Percentiles rank a stretch among this genome's conserved stretches.
phyloP scores from a whole-genome alignment of 2,329 filamentous ascomycete species.

The Aspergillus sergii region DNA sequence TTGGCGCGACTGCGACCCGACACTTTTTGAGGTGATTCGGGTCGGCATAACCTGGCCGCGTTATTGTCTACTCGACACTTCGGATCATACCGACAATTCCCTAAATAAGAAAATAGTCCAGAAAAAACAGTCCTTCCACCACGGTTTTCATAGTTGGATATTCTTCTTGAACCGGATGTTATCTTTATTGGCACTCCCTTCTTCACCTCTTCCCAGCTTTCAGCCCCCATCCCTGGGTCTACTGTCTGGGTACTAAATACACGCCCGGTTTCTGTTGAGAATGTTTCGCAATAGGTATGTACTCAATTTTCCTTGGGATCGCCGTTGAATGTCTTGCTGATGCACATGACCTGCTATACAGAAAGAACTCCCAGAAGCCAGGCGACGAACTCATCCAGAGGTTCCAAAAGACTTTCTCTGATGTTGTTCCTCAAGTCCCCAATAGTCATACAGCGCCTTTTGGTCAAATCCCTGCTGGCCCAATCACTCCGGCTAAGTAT shows the following conservation, averaged over 20 bases:
- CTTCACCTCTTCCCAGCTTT: not conserved
- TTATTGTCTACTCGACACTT: not conserved
- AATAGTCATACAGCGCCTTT: slow-evolving; percentile 33
- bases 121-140: not conserved
- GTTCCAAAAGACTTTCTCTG: slow-evolving; percentile 82
- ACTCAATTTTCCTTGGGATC: slow-evolving; percentile 11
- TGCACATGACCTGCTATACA: slow-evolving; percentile 36
- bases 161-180: slow-evolving; percentile 15
- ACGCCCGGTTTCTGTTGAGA: slow-evolving; percentile 9
- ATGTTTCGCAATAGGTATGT: slow-evolving; percentile 56
- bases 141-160: not conserved
- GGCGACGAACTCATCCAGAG: slow-evolving; percentile 79
- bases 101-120: not conserved
- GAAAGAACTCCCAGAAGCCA: slow-evolving; percentile 81
- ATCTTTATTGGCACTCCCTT: slow-evolving; percentile 5
- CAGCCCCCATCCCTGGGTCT: not conserved
- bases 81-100: not conserved
- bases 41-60: slow-evolving; percentile 1
- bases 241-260: not conserved
- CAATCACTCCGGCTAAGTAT: slow-evolving; percentile 31
- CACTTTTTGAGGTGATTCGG: not conserved
- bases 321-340: slow-evolving; percentile 16
- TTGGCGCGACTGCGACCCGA: slow-evolving; percentile 7
- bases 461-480: slow-evolving; percentile 24
- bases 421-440: slow-evolving; percentile 58